Conservation (phyloP, 306 rosid genomes). For the Ammopiptanthus mongolicus region DNA sequence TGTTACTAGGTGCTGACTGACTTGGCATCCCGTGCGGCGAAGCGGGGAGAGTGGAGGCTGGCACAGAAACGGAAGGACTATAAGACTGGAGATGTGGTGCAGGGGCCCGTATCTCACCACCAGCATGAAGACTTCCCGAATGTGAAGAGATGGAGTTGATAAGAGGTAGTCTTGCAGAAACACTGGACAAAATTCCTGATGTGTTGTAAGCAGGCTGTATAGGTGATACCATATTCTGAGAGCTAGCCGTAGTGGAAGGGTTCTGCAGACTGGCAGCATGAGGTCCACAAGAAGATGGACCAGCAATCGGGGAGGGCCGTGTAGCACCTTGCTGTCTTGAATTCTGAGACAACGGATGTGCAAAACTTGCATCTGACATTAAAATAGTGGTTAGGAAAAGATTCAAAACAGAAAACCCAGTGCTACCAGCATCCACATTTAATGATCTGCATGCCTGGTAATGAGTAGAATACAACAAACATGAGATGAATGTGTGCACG, state of each 20-base stretch:
- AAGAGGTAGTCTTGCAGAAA: constrained; percentile 36
- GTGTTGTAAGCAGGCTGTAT: constrained; percentile 19
- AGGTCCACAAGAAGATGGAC: constrained; percentile 28
- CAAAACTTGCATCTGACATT: constrained; percentile 39
- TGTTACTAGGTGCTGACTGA: constrained; percentile 26
- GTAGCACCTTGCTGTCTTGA: constrained; percentile 35
- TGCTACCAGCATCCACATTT: background rate
- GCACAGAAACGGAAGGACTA: constrained; percentile 36
- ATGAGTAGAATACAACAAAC: background rate
- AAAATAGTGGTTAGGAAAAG: constrained; percentile 18
- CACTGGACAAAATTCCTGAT: constrained; percentile 26
- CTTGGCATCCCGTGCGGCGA: constrained; percentile 10
- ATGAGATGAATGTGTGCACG: background rate
- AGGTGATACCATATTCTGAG: constrained; percentile 25
- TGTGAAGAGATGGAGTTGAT: constrained; percentile 36
- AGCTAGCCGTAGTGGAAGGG: constrained; percentile 12
- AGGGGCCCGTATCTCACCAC: constrained; percentile 49
- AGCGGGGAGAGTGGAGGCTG: constrained; percentile 18
- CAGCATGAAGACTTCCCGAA: constrained; percentile 34
- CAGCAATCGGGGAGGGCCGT: constrained; percentile 19
- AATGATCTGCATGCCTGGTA: background rate
- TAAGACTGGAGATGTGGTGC: constrained; percentile 72
- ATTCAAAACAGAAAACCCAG: background rate
- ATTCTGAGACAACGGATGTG: constrained; percentile 32
- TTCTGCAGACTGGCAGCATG: constrained; percentile 30